Base-by-base conservation (phyloP, 225 moss, liverwort and hornwort genomes). In the Physcomitrium patens region DNA sequence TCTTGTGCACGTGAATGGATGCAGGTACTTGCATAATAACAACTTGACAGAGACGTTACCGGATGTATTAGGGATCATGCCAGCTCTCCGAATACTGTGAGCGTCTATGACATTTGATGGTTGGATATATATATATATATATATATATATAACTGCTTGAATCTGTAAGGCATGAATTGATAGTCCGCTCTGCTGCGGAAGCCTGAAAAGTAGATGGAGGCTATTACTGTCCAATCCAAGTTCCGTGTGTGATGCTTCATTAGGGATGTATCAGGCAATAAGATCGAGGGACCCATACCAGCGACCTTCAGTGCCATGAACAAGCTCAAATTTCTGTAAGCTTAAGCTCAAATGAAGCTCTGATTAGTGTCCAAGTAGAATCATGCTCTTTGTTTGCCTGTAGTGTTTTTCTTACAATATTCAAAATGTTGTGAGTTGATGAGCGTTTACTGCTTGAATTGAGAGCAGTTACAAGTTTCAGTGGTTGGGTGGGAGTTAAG, bases 11-110 rank as follows among this genome's bases (percentile, higher is more conserved):
- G 2, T 37, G 31, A 37, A 37, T 37, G 31, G 51, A 45, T 78
- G 81, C 85, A 88, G 85, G 75, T 83, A 88, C 60, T 72, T 88
- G 71, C 85, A 88, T 48, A 63, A 69, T 63, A 88, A 88, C 20
- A 77, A 48, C 22, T 31, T 88, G 1, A 70, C 61, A 17, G 85
- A 67, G 31, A 43, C 77, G 11, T 46, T 88, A 58, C 88, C 88
- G 9, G 74, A 43, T 56, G 71, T 13, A 8, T 43, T 80, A 48
- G 82, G 71, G 6, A 9, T 59, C 46, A 64, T 88, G 44, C 22
- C 67, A 53, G 69, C 42, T 65, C 88, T 88, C 41, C 77, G 74
- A 71, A 80, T 79, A 75, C 67, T 88, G 85, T 88, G 77, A 77
- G 88, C 51, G 59, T 67, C 41, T 50, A 28, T n/a, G 23, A 26